Percentiles rank a stretch among this genome's conserved stretches.
phyloP scores from a whole-genome alignment of 2,329 filamentous ascomycete genomes.

The Tricladium varicosporioides region DNA sequence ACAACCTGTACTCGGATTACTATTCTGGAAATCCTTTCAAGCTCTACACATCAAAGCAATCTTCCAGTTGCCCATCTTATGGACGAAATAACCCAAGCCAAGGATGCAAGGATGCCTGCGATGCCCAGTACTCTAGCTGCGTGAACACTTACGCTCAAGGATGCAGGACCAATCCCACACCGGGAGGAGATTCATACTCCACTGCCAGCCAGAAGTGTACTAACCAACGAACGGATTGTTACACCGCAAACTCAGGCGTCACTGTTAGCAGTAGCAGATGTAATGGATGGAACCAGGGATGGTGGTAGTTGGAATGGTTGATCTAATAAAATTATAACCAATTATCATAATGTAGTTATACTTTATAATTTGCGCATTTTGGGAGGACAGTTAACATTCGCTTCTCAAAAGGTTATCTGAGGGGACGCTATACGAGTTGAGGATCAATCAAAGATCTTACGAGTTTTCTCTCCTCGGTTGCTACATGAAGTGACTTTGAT shows the following conservation, averaged over 20 bases:
- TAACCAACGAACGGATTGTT: constrained; percentile 49
- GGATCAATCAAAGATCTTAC: too few species aligned
- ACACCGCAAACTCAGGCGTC: constrained; percentile 41
- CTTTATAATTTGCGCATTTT: not conserved
- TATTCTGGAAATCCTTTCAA: constrained; percentile 46
- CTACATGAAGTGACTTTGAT: too few species aligned
- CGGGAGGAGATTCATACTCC: constrained; percentile 25
- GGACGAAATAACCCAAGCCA: constrained; percentile 34
- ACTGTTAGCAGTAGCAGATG: constrained; percentile 40
- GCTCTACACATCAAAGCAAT: constrained; percentile 47
- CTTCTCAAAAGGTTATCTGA: too few species aligned
- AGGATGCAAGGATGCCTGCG: constrained; percentile 53
- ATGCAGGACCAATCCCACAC: constrained; percentile 37
- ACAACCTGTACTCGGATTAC: constrained; percentile 47
- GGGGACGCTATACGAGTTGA: too few species aligned
- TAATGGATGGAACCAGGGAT: constrained; percentile 32
- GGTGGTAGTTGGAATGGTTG: constrained; percentile 10
- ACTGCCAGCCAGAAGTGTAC: constrained; percentile 44
- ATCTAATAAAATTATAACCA: not conserved
- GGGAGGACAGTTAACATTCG: not conserved
- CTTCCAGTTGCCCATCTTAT: constrained; percentile 45
- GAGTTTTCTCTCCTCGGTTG: too few species aligned
- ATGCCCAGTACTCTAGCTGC: constrained; percentile 50
- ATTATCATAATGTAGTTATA: not conserved
- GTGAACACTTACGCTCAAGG: constrained; percentile 47